These are phyloP conservation scores for Dichotomocladium elegans DNA, from an alignment of 371 early-diverging fungal genomes.

Conservation along the genomic window DNA sequence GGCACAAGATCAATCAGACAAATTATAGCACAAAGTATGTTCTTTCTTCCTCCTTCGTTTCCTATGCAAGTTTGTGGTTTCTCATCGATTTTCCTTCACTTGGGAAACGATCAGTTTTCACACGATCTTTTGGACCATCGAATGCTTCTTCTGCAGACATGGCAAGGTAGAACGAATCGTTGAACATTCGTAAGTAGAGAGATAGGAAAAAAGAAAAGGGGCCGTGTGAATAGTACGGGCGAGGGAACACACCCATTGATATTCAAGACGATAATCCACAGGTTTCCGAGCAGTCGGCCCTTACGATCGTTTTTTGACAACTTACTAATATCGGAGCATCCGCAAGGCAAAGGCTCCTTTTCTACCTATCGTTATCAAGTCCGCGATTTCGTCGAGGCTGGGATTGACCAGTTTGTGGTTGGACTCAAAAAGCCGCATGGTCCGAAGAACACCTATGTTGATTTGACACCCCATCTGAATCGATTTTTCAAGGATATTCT, in stretches of 20 bases:
- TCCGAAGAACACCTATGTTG: slow-evolving; percentile 20
- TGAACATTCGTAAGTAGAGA: slow-evolving; percentile 36
- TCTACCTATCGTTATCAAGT: slow-evolving; percentile 29
- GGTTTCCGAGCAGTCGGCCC: slow-evolving; percentile 2
- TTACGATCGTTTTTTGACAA: slow-evolving; percentile 31
- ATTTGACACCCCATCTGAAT: slow-evolving; percentile 25
- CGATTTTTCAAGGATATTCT: slow-evolving; percentile 16
- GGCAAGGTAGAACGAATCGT: slow-evolving; percentile 20
- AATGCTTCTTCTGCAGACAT: slow-evolving; percentile 22
- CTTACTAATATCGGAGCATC: slow-evolving; percentile 22
- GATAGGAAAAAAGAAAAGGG: too few relatives aligned
- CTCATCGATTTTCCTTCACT: too few relatives aligned
- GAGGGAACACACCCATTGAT: neutral
- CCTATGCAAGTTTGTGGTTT: too few relatives aligned
- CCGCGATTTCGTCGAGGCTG: slow-evolving; percentile 24
- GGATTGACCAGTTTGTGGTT: slow-evolving; percentile 24
- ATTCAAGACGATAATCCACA: neutral
- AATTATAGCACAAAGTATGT: slow-evolving; percentile 33
- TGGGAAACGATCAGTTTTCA: too few relatives aligned
- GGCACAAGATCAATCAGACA: slow-evolving; percentile 28
- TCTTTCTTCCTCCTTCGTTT: too few relatives aligned
- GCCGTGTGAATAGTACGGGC: neutral
- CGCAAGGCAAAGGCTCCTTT: slow-evolving; percentile 26
- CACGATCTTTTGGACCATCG: slow-evolving; percentile 37
- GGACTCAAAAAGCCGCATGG: slow-evolving; percentile 36